Conservation (phyloP, 1,284 basidiomycete genomes). For the Sporisorium iseilematis-ciliati region DNA sequence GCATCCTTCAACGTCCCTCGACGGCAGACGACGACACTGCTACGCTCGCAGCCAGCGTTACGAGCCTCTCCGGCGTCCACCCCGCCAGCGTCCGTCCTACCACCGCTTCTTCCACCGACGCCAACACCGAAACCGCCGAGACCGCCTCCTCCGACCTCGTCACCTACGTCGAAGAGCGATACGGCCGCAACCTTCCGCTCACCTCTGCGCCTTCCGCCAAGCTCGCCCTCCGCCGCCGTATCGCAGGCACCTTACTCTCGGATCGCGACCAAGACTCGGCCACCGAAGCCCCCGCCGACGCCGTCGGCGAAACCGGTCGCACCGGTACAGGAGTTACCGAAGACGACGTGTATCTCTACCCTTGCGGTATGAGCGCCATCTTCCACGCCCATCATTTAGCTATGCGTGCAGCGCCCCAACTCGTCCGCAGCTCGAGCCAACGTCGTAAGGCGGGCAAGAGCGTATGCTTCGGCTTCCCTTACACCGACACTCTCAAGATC, state of each 20-base stretch:
- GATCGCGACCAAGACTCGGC: slow-evolving; percentile 40
- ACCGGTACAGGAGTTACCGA: slow-evolving; percentile 72
- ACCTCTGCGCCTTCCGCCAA: slow-evolving; percentile 83
- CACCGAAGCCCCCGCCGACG: slow-evolving; percentile 67
- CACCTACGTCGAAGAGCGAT: slow-evolving; percentile 87
- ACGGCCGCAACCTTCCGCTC: slow-evolving; percentile 89
- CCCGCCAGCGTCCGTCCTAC: slow-evolving; percentile 15
- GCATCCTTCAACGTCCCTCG: slow-evolving; percentile 33
- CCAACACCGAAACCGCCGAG: slow-evolving; percentile 13
- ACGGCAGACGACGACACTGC: slow-evolving; percentile 21
- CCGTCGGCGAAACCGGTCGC: slow-evolving; percentile 46
- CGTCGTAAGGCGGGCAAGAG: slow-evolving; percentile 51
- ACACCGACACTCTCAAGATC: slow-evolving; percentile 96
- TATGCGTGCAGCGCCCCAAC: slow-evolving; percentile 49
- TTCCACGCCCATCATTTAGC: slow-evolving; percentile 84
- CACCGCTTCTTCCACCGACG: background rate
- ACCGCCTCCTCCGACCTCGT: slow-evolving; percentile 70
- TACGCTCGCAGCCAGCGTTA: slow-evolving; percentile 19
- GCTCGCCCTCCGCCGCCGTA: slow-evolving; percentile 84
- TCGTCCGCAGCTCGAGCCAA: background rate
- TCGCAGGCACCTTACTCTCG: slow-evolving; percentile 81
- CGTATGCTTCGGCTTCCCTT: slow-evolving; percentile 81
- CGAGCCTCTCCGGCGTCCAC: slow-evolving; percentile 30
- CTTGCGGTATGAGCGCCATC: slow-evolving; percentile 92
- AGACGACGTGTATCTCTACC: slow-evolving; percentile 87